phyloP scores from a whole-genome alignment of 306 rosid genomes.

The Corylus americana region DNA sequence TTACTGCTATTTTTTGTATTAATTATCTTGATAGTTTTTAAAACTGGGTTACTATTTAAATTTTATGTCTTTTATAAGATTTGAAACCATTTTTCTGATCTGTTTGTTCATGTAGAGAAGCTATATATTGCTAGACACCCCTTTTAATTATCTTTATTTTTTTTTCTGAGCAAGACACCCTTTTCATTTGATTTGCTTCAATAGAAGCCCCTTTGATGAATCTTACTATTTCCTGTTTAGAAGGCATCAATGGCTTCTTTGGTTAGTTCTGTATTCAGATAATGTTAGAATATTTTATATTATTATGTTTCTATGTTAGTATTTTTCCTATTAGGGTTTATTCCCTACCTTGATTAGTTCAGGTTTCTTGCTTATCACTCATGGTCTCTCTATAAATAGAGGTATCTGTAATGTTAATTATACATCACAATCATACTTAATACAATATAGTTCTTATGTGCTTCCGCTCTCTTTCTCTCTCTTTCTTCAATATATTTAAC shows the following conservation, averaged over 20 bases:
- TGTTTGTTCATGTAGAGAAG: not conserved
- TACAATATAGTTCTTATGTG: no score
- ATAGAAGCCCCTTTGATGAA: not conserved
- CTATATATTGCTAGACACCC: not conserved
- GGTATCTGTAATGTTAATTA: no score
- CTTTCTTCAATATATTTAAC: no score
- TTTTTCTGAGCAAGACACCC: not conserved
- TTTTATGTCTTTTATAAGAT: not conserved
- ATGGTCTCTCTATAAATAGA: no score
- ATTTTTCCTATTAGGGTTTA: no score
- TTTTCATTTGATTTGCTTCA: not conserved
- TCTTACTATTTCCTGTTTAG: not conserved
- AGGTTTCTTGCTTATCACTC: no score
- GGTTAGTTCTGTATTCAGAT: not conserved
- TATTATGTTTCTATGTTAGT: no score
- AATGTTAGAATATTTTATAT: no score
- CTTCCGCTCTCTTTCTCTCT: no score
- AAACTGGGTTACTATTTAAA: not conserved
- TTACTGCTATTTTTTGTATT: not conserved
- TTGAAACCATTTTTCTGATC: not conserved
- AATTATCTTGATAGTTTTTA: not conserved
- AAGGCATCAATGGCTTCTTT: not conserved
- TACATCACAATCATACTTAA: no score
- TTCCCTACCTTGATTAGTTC: no score
- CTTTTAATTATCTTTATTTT: no score